Percentiles rank a stretch among this genome's conserved stretches.
phyloP scores from a whole-genome alignment of 176 grass and related monocot species.

The Cenchrus americanus region DNA sequence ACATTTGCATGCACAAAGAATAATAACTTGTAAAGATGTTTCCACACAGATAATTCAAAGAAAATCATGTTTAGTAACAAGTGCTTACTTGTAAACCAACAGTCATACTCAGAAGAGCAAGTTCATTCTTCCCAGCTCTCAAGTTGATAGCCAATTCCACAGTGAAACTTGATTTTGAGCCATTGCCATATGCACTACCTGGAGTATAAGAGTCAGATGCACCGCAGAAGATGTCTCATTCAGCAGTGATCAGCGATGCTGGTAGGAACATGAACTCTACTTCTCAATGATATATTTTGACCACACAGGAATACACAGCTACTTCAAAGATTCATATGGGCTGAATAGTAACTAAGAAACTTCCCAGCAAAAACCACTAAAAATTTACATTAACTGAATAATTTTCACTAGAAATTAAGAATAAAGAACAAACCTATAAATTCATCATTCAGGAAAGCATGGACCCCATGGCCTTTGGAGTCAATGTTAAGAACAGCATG shows the following conservation, averaged over 20 bases:
- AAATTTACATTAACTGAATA: not conserved
- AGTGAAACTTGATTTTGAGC: conserved; percentile 66
- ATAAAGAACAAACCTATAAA: conserved; percentile 68
- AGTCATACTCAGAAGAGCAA: conserved; percentile 90
- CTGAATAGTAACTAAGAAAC: conserved; percentile 32
- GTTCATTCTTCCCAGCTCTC: conserved; percentile 73
- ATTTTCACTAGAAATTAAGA: conserved; percentile 15
- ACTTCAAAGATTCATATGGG: conserved; percentile 19
- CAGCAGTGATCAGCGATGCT: conserved; percentile 6
- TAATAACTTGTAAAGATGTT: conserved; percentile 7
- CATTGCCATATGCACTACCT: conserved; percentile 84
- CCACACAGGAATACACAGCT: not conserved
- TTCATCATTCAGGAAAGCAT: conserved; percentile 77
- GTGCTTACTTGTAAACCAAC: conserved; percentile 89
- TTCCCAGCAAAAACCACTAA: not conserved
- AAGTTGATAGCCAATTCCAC: conserved; percentile 59
- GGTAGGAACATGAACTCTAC: conserved; percentile 12
- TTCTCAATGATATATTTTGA: conserved; percentile 18
- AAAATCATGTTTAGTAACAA: conserved; percentile 11
- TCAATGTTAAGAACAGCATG: conserved; percentile 61
- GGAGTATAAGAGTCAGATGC: conserved; percentile 16
- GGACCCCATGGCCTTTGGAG: conserved; percentile 89
- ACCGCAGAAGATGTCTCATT: not conserved
- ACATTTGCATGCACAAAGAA: conserved; percentile 21
- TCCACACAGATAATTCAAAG: conserved; percentile 3